A percentile compares a stretch with the other conserved stretches of the same genome.
Conservation (phyloP, 2,329 filamentous ascomycete species). For the Sporothrix brasiliensis region DNA sequence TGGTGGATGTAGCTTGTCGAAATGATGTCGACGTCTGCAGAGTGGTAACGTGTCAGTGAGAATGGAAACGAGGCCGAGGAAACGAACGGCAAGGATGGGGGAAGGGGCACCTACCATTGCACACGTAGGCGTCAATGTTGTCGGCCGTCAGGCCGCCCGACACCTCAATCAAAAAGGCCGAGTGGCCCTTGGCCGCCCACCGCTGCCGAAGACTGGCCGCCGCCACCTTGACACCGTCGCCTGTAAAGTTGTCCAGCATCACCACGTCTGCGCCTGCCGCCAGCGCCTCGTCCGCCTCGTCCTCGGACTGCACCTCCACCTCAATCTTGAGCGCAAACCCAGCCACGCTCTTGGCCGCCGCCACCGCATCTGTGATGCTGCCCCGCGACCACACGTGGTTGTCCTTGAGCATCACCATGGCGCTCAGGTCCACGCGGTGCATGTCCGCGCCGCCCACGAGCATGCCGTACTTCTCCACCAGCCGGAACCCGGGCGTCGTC, state of each 20-base stretch:
- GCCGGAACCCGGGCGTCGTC: slow-evolving; percentile 91
- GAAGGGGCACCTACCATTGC: slow-evolving; percentile 58
- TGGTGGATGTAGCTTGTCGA: slow-evolving; percentile 97
- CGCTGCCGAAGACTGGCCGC: slow-evolving; percentile 75
- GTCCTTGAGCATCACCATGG: slow-evolving; percentile 99
- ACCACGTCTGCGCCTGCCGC: slow-evolving; percentile 89
- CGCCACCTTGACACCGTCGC: slow-evolving; percentile 73
- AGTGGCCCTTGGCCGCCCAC: slow-evolving; percentile 70
- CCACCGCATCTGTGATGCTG: slow-evolving; percentile 83
- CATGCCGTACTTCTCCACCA: slow-evolving; percentile 99
- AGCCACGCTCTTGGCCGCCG: slow-evolving; percentile 77
- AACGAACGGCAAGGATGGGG: neutral
- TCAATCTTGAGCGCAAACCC: slow-evolving; percentile 95
- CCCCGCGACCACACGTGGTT: slow-evolving; percentile 95
- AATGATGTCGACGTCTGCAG: slow-evolving; percentile 83
- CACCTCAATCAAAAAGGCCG: slow-evolving; percentile 77
- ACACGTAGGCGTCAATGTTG: slow-evolving; percentile 82
- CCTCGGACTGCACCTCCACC: slow-evolving; percentile 88
- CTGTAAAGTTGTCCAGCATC: slow-evolving; percentile 95
- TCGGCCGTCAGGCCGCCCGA: slow-evolving; percentile 85
- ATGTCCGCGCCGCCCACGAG: slow-evolving; percentile 88
- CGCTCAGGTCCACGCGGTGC: slow-evolving; percentile 85
- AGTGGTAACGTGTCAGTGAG: neutral
- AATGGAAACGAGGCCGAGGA: neutral
- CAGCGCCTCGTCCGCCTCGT: slow-evolving; percentile 89